phyloP scores from a whole-genome alignment of 176 grass and related monocot species.

The Eleusine indica region DNA sequence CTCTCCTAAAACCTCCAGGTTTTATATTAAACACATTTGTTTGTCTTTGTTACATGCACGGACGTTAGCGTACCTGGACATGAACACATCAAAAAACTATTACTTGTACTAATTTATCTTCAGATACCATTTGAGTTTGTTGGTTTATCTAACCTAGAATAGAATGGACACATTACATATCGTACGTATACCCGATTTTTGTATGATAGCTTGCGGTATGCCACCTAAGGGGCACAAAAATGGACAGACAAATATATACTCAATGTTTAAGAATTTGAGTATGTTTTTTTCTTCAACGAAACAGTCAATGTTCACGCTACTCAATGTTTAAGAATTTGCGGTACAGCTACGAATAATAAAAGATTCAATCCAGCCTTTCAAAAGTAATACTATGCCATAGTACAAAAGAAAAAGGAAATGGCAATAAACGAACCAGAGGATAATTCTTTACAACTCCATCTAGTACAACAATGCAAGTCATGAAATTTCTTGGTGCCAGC shows the following conservation, averaged over 20 bases:
- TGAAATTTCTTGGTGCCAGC: background rate
- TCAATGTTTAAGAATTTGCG: background rate
- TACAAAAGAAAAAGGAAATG: background rate
- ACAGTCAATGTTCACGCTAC: constrained; percentile 14
- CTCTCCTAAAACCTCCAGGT: background rate
- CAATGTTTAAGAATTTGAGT: too few relatives aligned
- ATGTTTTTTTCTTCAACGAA: background rate
- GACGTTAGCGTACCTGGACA: constrained; percentile 42
- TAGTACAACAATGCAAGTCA: background rate
- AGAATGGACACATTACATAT: constrained; percentile 20
- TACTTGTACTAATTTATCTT: background rate
- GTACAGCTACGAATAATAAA: background rate
- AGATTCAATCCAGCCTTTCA: background rate
- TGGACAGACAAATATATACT: background rate
- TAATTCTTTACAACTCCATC: background rate
- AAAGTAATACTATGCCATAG: background rate
- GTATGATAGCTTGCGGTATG: background rate
- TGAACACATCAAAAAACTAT: background rate
- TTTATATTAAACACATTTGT: background rate
- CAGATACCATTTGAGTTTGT: constrained; percentile 35
- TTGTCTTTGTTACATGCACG: background rate
- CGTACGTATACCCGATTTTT: background rate
- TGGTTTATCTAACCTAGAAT: constrained; percentile 17
- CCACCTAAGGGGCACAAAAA: background rate
- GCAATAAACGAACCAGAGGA: too few relatives aligned